phyloP scores from a whole-genome alignment of 441 rosid species.

The Corymbia citriodora region DNA sequence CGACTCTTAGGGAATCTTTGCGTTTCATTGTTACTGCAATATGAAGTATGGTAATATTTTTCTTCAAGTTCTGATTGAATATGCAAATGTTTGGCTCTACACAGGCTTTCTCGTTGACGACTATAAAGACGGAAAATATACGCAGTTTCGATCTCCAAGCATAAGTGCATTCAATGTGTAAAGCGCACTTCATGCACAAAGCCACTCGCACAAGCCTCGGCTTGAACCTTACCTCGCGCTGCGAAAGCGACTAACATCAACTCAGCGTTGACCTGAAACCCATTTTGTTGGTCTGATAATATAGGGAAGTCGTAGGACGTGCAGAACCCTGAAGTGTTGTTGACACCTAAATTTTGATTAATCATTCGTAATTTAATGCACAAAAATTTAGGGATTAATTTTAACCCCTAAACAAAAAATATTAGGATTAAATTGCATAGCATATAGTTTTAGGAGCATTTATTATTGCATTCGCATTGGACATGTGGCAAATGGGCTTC shows the following conservation, averaged over 20 bases:
- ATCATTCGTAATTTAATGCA: no score
- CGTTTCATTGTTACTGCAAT: not conserved
- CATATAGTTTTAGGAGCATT: no score
- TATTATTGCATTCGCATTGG: no score
- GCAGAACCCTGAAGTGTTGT: no score
- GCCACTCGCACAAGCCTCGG: not conserved
- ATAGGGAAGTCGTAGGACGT: not conserved
- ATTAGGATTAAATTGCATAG: no score
- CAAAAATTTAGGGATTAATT: no score
- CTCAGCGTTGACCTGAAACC: rapidly evolving
- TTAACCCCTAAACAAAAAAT: no score
- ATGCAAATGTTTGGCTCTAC: not conserved
- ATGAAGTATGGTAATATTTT: not conserved
- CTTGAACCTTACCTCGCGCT: no score
- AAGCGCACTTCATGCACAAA: not conserved
- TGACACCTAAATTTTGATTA: no score
- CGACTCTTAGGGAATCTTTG: not conserved
- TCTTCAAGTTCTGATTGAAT: not conserved
- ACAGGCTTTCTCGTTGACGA: no score
- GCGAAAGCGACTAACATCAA: not conserved
- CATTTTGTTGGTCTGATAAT: rapidly evolving
- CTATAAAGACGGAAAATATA: not conserved
- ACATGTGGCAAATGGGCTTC: no score
- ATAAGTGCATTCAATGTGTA: not conserved
- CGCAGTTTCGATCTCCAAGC: not conserved